Evolutionary conservation across 2,329 filamentous ascomycete species (phyloP).

Genomic region (Aspergillus puulaauensis): DNA sequence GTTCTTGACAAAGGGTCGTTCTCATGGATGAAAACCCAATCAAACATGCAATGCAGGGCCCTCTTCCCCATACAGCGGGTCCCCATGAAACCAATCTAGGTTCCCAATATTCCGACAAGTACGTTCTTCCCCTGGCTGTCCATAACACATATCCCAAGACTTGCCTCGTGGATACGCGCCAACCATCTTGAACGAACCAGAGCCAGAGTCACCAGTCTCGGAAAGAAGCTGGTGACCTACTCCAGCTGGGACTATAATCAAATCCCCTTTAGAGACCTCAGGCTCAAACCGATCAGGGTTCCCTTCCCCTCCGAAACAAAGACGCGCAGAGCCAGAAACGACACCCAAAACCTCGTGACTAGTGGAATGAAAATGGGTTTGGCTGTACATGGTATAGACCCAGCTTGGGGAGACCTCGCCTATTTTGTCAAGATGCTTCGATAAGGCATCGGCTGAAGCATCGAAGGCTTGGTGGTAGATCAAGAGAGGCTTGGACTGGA

Average conservation of each 20-base stretch:
- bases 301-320: slow-evolving; percentile 66
- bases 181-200: slow-evolving; percentile 61
- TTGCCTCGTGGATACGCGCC: slow-evolving; percentile 61
- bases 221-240: slow-evolving; percentile 64
- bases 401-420: slow-evolving; percentile 63
- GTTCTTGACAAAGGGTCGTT: not conserved
- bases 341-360: slow-evolving; percentile 67
- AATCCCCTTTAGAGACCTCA: slow-evolving; percentile 59
- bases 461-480: slow-evolving; percentile 65
- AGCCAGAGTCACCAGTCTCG: slow-evolving; percentile 48
- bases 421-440: slow-evolving; percentile 54
- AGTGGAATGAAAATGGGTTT: slow-evolving; percentile 67
- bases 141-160: slow-evolving; percentile 72
- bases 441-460: slow-evolving; percentile 51
- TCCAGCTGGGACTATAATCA: slow-evolving; percentile 65
- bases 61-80: slow-evolving; percentile 60
- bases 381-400: slow-evolving; percentile 68
- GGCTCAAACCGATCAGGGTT: slow-evolving; percentile 60
- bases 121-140: slow-evolving; percentile 55
- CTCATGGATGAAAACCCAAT: not conserved
- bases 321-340: slow-evolving; percentile 55
- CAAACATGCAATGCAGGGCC: slow-evolving; percentile 51
- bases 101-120: slow-evolving; percentile 50
- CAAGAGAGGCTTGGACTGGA: slow-evolving; percentile 62
- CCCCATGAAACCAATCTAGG: slow-evolving; percentile 58